Conservation (phyloP, 306 rosid genomes). For the Comarum palustre region DNA sequence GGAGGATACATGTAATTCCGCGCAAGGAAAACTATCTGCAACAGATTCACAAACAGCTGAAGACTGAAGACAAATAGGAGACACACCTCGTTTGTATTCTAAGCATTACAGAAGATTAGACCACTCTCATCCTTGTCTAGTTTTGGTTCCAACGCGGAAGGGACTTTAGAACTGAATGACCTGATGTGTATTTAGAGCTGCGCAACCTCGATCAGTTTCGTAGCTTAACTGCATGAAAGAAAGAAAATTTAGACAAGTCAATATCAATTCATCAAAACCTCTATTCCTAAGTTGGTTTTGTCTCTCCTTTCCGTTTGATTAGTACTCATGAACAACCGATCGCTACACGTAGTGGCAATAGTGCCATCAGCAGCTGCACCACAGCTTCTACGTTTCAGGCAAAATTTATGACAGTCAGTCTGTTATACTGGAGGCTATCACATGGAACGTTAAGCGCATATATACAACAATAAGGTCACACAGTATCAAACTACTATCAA, state of each 20-base stretch:
- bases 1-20: not conserved
- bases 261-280: not conserved
- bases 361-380: not conserved
- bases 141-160: no score
- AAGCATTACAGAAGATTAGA: not conserved
- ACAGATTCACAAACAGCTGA: not conserved
- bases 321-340: not conserved
- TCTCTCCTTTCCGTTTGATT: not conserved
- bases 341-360: not conserved
- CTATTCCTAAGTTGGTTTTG: not conserved
- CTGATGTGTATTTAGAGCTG: no score
- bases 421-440: not conserved
- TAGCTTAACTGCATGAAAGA: not conserved
- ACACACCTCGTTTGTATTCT: not conserved
- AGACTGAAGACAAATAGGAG: not conserved
- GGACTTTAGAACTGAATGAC: no score
- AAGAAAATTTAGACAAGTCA: not conserved
- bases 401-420: no score
- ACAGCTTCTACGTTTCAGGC: not conserved
- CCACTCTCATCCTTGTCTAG: no score
- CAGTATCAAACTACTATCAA: no score
- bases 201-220: not conserved
- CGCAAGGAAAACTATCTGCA: not conserved
- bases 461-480: not conserved
- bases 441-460: not conserved